Conservation (phyloP, 2,329 filamentous ascomycete genomes). For the Aspergillus novofumigatus region DNA sequence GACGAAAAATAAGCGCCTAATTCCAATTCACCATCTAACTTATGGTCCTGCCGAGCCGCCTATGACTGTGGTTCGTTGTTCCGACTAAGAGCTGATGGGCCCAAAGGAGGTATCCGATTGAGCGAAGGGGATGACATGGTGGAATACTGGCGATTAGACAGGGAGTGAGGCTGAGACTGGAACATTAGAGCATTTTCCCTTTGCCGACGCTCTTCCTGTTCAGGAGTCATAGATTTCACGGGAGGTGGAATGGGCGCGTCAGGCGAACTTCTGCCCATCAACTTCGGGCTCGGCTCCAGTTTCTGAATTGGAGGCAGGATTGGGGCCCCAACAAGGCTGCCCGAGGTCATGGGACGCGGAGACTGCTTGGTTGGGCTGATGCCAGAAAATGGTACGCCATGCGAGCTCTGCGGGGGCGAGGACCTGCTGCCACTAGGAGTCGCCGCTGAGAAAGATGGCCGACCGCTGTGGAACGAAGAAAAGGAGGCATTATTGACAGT, state of each 20-base stretch:
- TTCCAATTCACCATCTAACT: constrained; percentile 5
- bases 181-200: constrained; percentile 32
- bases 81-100: constrained; percentile 21
- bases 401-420: constrained; percentile 35
- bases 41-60: constrained; percentile 12
- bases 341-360: constrained; percentile 35
- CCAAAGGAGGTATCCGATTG: constrained; percentile 29
- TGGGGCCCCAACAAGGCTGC: constrained; percentile 30
- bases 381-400: constrained; percentile 38
- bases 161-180: constrained; percentile 14
- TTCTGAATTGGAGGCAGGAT: constrained; percentile 39
- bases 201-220: constrained; percentile 39
- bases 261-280: constrained; percentile 41
- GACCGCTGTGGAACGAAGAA: constrained; percentile 27
- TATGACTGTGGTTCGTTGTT: constrained; percentile 20
- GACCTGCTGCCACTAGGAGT: constrained; percentile 31
- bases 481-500: constrained; percentile 23
- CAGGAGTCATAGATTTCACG: constrained; percentile 41
- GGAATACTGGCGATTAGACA: constrained; percentile 20
- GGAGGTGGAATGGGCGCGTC: constrained; percentile 41
- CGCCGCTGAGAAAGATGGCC: constrained; percentile 31
- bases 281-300: constrained; percentile 41
- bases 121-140: constrained; percentile 32
- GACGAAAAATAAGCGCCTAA: background rate
- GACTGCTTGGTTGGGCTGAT: constrained; percentile 46